Percentiles rank a stretch among this genome's conserved stretches.
These are phyloP conservation scores for Dorcoceras hygrometricum DNA, from an alignment of 257 asterid genomes.

Conservation along the genomic window DNA sequence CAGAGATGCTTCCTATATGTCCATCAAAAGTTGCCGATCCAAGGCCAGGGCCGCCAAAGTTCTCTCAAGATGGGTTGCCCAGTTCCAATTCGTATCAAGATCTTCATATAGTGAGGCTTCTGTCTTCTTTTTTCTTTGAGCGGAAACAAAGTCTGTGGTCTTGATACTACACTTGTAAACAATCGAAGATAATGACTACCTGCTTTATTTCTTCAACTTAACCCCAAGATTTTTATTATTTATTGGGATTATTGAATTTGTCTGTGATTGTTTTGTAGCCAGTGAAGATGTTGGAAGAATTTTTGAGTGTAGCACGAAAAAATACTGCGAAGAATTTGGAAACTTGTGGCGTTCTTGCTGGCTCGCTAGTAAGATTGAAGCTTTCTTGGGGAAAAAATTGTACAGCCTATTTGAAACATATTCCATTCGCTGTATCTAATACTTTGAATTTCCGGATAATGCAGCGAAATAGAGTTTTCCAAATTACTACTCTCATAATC, in stretches of 20 bases:
- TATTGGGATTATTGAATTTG: conserved; percentile 11
- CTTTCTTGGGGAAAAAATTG: conserved; percentile 10
- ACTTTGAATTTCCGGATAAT: conserved; percentile 29
- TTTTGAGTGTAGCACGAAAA: conserved; percentile 75
- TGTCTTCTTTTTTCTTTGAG: too few species aligned
- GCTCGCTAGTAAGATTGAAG: conserved; percentile 68
- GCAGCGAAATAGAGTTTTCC: conserved; percentile 83
- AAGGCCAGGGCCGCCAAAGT: conserved; percentile 81
- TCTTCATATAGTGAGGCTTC: conserved; percentile 93
- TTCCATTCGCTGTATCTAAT: conserved; percentile 19
- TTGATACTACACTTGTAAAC: conserved; percentile 19
- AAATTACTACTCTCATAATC: conserved; percentile 77
- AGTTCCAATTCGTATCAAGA: conserved; percentile 68
- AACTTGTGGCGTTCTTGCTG: conserved; percentile 97
- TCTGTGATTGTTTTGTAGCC: conserved; percentile 53
- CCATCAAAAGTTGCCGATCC: conserved; percentile 95
- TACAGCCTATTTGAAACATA: conserved; percentile 16
- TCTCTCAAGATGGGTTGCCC: conserved; percentile 51
- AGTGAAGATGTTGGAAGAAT: conserved; percentile 82
- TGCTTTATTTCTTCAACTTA: not conserved
- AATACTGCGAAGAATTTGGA: conserved; percentile 79
- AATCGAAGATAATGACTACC: conserved; percentile 1
- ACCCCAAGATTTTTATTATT: conserved; percentile 5
- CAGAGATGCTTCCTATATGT: conserved; percentile 60
- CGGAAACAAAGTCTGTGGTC: conserved; percentile 43